These are phyloP conservation scores for Pogostemon cablin DNA, from an alignment of 257 asterid species.

Conservation along the genomic window DNA sequence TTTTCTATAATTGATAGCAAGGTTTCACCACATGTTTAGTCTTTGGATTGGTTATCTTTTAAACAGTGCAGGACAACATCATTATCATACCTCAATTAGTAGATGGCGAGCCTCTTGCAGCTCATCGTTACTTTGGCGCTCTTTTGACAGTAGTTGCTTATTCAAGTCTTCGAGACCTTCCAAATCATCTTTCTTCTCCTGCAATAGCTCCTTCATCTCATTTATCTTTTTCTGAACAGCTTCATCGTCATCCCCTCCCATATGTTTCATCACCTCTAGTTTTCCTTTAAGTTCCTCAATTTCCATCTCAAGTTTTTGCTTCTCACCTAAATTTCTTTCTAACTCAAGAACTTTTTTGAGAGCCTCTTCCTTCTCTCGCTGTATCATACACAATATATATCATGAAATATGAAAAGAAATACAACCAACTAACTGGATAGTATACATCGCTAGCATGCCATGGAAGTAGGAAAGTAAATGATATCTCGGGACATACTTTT, in stretches of 20 bases:
- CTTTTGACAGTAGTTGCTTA: conserved; percentile 47
- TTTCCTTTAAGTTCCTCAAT: conserved; percentile 57
- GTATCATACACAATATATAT: conserved; percentile 35
- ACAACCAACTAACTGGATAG: conserved; percentile 16
- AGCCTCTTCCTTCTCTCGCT: conserved; percentile 75
- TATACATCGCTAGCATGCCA: conserved; percentile 9
- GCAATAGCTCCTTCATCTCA: conserved; percentile 48
- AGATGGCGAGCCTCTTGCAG: conserved; percentile 61
- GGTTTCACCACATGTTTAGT: not conserved
- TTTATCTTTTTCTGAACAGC: conserved; percentile 50
- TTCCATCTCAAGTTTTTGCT: conserved; percentile 63
- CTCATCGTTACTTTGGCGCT: conserved; percentile 63
- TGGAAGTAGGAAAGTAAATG: conserved; percentile 23
- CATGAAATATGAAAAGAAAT: conserved; percentile 19
- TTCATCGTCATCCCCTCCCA: conserved; percentile 59
- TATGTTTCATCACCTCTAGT: conserved; percentile 60
- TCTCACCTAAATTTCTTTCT: conserved; percentile 54
- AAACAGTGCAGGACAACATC: not conserved
- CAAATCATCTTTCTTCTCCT: conserved; percentile 45
- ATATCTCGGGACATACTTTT: conserved; percentile 46
- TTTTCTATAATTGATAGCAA: not conserved
- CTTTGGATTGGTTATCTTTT: not conserved
- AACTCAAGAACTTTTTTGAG: conserved; percentile 57
- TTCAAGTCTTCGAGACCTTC: conserved; percentile 44
- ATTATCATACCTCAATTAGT: conserved; percentile 52